Base-by-base conservation (phyloP, 352 stramenopile species). In the Globisporangium irregulare region DNA sequence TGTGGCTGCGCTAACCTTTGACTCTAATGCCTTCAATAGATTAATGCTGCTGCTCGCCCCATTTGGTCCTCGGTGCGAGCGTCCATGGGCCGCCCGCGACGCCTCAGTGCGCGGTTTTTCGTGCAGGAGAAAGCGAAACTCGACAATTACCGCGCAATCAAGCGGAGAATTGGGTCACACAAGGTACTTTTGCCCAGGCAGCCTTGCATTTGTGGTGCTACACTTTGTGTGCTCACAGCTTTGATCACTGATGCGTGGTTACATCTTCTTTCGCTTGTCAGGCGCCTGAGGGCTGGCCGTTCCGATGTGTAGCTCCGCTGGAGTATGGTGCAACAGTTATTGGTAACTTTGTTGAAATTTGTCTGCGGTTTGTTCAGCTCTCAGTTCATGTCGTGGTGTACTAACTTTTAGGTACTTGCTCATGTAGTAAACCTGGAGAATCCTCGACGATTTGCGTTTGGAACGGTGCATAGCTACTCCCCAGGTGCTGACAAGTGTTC, bases 11-110 rank as follows among this genome's bases (percentile, higher is more conserved):
- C 15, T 8, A 50, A 18, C 18, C 5, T 8, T 5, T 9, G 14
- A 8, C 41, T 50, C 15, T 22, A n/a, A n/a, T 65, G 36, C 7
- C 20, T 43, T 43, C 2, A 68, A 53, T n/a, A 89, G 80, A 76
- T 91, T 57, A 79, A 70, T 3, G 63, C 63, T 22, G 85, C 83
- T 1, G 81, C 83, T 1, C 70, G 85, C 2, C 81, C 80, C n/a
- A 81, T 91, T 22, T 95, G 87, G 87, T 86, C 87, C 9, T 92
- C 86, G 0, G 78, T 95, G 63, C 79, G 85, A 22, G 72, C 81
- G 7, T 90, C 84, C 4, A 95, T 95, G 85, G 87, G 85, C 2
- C 79, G 77, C 32, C 83, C 84, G 27, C 79, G 87, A 41, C 84
- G 87, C 0, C 76, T 95, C 5, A 95, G 87, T 36, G 68, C 67